Evolutionary conservation across 202 grass and related monocot species (phyloP).

Genomic region (Setaria italica): DNA sequence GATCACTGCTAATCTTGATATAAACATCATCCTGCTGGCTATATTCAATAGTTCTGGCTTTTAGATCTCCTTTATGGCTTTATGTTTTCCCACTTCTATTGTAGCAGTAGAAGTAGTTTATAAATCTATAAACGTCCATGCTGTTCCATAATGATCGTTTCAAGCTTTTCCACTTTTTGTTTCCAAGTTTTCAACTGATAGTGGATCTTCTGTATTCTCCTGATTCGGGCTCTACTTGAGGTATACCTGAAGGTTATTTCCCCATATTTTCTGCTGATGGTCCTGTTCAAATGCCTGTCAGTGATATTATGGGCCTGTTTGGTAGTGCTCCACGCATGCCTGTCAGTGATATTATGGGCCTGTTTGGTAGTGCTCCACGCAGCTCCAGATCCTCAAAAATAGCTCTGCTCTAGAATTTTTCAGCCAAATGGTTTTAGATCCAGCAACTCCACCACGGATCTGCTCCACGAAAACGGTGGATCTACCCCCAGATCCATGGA

Average conservation of each 20-base stretch:
- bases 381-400: too few relatives aligned
- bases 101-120: not conserved
- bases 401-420: too few relatives aligned
- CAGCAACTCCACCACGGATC: too few relatives aligned
- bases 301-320: too few relatives aligned
- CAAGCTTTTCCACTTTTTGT: not conserved
- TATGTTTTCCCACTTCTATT: not conserved
- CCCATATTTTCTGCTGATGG: not conserved
- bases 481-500: too few relatives aligned
- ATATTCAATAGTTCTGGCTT: not conserved
- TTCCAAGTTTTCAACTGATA: not conserved
- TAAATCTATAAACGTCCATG: not conserved
- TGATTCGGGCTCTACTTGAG: not conserved
- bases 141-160: not conserved
- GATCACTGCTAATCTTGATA: not conserved
- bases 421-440: too few relatives aligned
- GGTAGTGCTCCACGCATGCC: not conserved
- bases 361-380: too few relatives aligned
- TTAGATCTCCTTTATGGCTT: constrained; percentile 5
- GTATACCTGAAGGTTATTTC: not conserved
- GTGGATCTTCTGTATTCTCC: not conserved
- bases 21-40: not conserved
- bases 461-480: too few relatives aligned
- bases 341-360: not conserved
- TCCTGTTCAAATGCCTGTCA: not conserved